Percentiles rank a stretch among this genome's conserved stretches.
Conservation (phyloP, 306 rosid species). For the Mucuna pruriens region DNA sequence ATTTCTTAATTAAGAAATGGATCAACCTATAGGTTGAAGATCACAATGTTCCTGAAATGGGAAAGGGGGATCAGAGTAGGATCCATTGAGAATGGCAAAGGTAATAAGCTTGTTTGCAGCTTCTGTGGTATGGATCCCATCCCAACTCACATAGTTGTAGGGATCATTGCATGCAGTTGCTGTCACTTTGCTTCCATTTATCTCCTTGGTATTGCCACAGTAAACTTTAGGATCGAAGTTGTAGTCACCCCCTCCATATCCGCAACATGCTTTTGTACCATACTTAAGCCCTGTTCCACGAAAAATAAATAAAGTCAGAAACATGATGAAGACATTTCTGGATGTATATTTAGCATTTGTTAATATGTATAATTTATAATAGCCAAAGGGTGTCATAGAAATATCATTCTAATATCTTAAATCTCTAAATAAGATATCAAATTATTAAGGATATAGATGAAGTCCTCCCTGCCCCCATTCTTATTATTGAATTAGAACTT, state of each 20-base stretch:
- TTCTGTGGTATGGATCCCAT: constrained; percentile 93
- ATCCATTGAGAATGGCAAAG: constrained; percentile 74
- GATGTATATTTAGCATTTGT: neutral
- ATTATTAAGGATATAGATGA: neutral
- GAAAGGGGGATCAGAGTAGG: constrained; percentile 73
- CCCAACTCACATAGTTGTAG: constrained; percentile 85
- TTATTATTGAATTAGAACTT: neutral
- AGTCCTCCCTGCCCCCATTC: neutral
- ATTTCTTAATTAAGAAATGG: constrained; percentile 14
- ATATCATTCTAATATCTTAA: neutral
- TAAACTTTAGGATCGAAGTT: constrained; percentile 63
- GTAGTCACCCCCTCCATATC: constrained; percentile 78
- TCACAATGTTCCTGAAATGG: constrained; percentile 62
- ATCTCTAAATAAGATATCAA: neutral
- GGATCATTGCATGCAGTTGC: constrained; percentile 82
- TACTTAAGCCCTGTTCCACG: constrained; percentile 62
- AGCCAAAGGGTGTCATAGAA: constrained; percentile 5
- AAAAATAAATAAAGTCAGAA: neutral
- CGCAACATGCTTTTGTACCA: constrained; percentile 87
- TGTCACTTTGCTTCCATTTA: constrained; percentile 58
- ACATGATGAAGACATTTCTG: neutral
- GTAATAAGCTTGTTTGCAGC: constrained; percentile 82
- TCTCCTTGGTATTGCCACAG: constrained; percentile 67
- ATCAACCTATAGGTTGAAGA: constrained; percentile 60
- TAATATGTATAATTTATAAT: neutral